Base-by-base conservation (phyloP, 495 filamentous ascomycete species). In the Jackrogersella multiformis region DNA sequence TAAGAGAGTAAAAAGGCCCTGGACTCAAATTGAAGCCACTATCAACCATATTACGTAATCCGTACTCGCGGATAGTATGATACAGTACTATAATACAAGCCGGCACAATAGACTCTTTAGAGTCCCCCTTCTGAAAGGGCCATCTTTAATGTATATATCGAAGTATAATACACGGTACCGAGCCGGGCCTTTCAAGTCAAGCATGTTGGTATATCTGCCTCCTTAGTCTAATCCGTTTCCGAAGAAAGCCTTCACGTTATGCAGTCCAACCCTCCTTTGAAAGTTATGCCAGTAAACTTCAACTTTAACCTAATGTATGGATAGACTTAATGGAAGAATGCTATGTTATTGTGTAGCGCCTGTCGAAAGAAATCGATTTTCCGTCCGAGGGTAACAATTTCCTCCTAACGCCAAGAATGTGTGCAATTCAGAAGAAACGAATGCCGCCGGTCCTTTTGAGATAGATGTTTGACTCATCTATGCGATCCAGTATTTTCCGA, bases 51-150 rank as follows among this genome's bases (percentile, higher is more conserved):
- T 61, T 70, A 49, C 41, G 34, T 56, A 30, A 39, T 65, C 51
- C 51, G 44, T 70, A 26, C 41, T 61, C 26, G 56, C 42, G 56
- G 61, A 58, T 54, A 28, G 51, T 65, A 56, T 65, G 36, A 61
- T 70, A 60, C 56, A 65, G 38, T 44, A 41, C 38, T 65, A 61
- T 65, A 56, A 61, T 70, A 70, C 61, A 64, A 64, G 54, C 24
- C 45, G 32, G 39, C 56, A 21, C 59, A 18, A 23, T 34, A 28
- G 66, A 59, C 41, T 64, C 52, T 39, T 7, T 24, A 12, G 44
- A 44, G 52, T 56, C 41, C 57, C 52, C 45, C 52, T 30, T 45
- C 28, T 10, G 56, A 57, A 53, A 24, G 56, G 23, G 16, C n/a
- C 13, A 39, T 21, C 21, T 30, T 32, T 18, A 56, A 55, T 15